Conservation (phyloP, 495 filamentous ascomycete genomes). For the Glarea lozoyensis region DNA sequence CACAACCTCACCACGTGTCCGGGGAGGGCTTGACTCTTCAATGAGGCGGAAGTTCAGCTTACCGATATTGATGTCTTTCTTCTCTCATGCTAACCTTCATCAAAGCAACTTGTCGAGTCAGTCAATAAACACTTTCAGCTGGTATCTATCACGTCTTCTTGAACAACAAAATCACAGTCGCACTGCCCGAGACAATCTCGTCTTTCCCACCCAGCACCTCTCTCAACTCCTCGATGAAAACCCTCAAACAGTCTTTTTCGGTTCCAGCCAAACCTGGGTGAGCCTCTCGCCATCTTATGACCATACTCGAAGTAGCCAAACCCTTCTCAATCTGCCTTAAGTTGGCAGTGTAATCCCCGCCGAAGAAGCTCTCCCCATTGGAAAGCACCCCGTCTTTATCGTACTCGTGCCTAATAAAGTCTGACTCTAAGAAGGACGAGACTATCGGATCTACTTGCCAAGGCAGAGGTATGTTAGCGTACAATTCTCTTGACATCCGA, state of each 20-base stretch:
- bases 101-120: too few species aligned
- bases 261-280: conserved; percentile 15
- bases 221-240: conserved; percentile 6
- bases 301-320: conserved; percentile 14
- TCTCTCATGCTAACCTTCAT: too few species aligned
- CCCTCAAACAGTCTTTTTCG: conserved; percentile 14
- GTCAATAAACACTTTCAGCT: too few species aligned
- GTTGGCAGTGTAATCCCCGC: background rate
- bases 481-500: conserved; percentile 24
- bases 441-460: conserved; percentile 33
- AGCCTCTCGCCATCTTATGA: conserved; percentile 18
- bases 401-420: conserved; percentile 22
- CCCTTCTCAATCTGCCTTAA: conserved; percentile 7
- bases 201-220: conserved; percentile 6
- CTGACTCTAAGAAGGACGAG: conserved; percentile 29
- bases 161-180: conserved; percentile 14
- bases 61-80: too few species aligned
- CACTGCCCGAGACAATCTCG: conserved; percentile 1
- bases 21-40: too few species aligned
- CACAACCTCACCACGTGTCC: too few species aligned
- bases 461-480: conserved; percentile 38
- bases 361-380: conserved; percentile 17
- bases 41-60: too few species aligned
- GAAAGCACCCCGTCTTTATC: conserved; percentile 14
- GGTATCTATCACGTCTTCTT: too few species aligned